These are phyloP conservation scores for Globisporangium radiosum DNA, from an alignment of 352 stramenopile species.

Conservation along the genomic window DNA sequence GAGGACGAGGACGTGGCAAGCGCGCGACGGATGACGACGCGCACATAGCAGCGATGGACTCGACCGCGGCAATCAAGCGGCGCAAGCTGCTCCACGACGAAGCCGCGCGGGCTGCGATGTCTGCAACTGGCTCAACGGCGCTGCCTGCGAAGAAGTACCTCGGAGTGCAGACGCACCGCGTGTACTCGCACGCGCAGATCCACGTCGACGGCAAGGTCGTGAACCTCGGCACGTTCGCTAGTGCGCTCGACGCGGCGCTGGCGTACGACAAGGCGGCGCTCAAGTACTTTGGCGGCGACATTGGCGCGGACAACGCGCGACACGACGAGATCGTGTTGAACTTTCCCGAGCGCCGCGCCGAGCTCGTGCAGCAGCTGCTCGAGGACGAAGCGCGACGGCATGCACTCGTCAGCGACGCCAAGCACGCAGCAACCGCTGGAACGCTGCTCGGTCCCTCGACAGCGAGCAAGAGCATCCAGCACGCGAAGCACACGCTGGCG, in stretches of 20 bases:
- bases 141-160: slow-evolving; percentile 55
- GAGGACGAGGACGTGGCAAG: slow-evolving; percentile 44
- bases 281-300: slow-evolving; percentile 58
- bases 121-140: background rate
- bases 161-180: slow-evolving; percentile 59
- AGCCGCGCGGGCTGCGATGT: background rate
- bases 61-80: slow-evolving; percentile 17
- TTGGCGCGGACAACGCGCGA: slow-evolving; percentile 27
- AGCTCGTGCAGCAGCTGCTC: slow-evolving; percentile 53
- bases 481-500: slow-evolving; percentile 66
- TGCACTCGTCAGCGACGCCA: slow-evolving; percentile 13
- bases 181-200: slow-evolving; percentile 76
- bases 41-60: background rate
- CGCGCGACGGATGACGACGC: slow-evolving; percentile 28
- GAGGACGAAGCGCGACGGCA: slow-evolving; percentile 59
- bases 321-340: slow-evolving; percentile 63
- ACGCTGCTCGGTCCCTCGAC: background rate
- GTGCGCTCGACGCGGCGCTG: slow-evolving; percentile 55
- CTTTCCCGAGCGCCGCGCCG: slow-evolving; percentile 59
- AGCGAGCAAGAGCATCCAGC: slow-evolving; percentile 45
- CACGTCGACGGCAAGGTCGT: slow-evolving; percentile 71
- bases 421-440: slow-evolving; percentile 1
- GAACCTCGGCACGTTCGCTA: slow-evolving; percentile 69
- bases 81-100: slow-evolving; percentile 21
- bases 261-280: slow-evolving; percentile 80